phyloP scores from a whole-genome alignment of 140 eudicot genomes.

The Anethum foeniculum region DNA sequence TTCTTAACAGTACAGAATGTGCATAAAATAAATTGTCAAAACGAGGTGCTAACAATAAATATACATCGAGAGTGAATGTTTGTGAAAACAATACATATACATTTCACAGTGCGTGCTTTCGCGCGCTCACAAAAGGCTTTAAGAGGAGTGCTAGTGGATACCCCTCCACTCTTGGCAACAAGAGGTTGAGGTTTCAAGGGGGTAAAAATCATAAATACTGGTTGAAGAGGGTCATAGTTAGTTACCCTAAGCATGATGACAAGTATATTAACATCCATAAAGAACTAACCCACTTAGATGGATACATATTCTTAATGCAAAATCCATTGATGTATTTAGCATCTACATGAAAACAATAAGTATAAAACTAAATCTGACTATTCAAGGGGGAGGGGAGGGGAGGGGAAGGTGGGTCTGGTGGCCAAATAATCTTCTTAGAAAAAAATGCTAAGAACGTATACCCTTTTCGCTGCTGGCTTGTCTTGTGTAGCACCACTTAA shows the following conservation, averaged over 20 bases:
- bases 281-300: neutral
- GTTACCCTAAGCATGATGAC: neutral
- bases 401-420: neutral
- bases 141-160: neutral
- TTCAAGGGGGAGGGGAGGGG: neutral
- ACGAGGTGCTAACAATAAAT: neutral
- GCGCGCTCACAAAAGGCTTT: neutral
- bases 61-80: neutral
- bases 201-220: neutral
- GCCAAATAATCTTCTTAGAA: neutral
- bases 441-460: constrained; percentile 20
- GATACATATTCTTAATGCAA: neutral
- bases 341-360: neutral
- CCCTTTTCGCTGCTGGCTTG: constrained; percentile 89
- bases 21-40: neutral
- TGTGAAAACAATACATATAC: neutral
- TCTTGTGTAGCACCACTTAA: constrained; percentile 79
- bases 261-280: neutral
- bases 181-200: neutral
- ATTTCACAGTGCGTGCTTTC: neutral
- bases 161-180: neutral
- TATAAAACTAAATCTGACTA: neutral
- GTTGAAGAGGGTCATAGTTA: neutral
- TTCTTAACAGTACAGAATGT: neutral
- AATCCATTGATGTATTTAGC: neutral